Evolutionary conservation across 371 early-diverging fungal species (phyloP).

Genomic region (Rhizopus arrhizus): DNA sequence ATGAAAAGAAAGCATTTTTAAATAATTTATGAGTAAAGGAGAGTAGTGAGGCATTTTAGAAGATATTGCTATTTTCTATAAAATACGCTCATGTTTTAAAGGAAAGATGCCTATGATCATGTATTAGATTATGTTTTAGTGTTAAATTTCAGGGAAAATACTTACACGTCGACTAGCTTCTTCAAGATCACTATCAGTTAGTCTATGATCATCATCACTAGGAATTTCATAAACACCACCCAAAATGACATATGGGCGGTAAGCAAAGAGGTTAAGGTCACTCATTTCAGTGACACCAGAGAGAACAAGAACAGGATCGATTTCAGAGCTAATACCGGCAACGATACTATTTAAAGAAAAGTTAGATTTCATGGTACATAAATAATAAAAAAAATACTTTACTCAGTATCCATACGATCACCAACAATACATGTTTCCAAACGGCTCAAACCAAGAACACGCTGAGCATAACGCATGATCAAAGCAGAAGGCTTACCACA

Average conservation of each 20-base stretch:
- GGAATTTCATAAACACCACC: slow-evolving; percentile 67
- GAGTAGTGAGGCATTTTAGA: neutral
- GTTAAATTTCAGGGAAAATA: neutral
- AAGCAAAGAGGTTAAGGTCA: slow-evolving; percentile 59
- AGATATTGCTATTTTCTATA: neutral
- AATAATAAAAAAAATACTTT: slow-evolving; percentile 16
- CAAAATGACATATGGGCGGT: slow-evolving; percentile 62
- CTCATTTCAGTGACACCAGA: slow-evolving; percentile 62
- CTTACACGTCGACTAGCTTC: slow-evolving; percentile 51
- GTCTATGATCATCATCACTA: slow-evolving; percentile 37
- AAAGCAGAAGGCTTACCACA: slow-evolving; percentile 70
- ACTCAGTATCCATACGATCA: slow-evolving; percentile 73
- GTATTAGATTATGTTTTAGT: too few species aligned
- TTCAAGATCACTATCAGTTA: slow-evolving; percentile 45
- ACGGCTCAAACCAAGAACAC: slow-evolving; percentile 59
- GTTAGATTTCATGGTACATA: neutral
- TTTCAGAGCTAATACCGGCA: slow-evolving; percentile 61
- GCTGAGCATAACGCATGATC: slow-evolving; percentile 70
- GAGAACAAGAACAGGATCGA: slow-evolving; percentile 68
- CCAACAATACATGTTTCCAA: slow-evolving; percentile 70
- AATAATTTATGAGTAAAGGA: neutral
- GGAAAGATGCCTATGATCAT: neutral
- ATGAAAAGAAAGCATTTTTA: neutral
- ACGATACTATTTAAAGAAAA: slow-evolving; percentile 31
- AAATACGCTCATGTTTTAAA: neutral